Percentiles rank a stretch among this genome's conserved stretches.
These are phyloP conservation scores for Cyathus striatus DNA, from an alignment of 768 basidiomycete species.

Conservation along the genomic window DNA sequence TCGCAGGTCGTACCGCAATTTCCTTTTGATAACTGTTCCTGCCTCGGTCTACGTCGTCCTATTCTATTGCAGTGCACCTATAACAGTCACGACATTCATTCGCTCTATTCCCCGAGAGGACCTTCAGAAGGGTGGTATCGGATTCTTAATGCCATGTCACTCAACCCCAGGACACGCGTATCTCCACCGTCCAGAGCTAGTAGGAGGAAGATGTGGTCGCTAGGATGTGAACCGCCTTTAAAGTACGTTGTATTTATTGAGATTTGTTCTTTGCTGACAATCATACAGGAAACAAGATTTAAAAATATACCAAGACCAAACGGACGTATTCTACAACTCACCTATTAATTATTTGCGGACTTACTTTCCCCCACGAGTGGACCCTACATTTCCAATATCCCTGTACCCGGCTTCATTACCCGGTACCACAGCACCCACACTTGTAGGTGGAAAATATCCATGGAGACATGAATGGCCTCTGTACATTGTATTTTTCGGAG, in stretches of 20 bases:
- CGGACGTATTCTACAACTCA: slow-evolving; percentile 71
- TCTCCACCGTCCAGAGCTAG: slow-evolving; percentile 68
- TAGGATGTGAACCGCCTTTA: slow-evolving; percentile 92
- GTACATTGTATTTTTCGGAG: slow-evolving; percentile 80
- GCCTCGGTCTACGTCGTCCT: slow-evolving; percentile 64
- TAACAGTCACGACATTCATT: slow-evolving; percentile 68
- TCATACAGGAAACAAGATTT: slow-evolving; percentile 36
- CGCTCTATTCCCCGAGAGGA: slow-evolving; percentile 45
- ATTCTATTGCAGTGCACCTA: slow-evolving; percentile 77
- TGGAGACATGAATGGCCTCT: slow-evolving; percentile 81
- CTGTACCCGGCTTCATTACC: slow-evolving; percentile 47
- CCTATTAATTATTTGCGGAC: slow-evolving; percentile 61
- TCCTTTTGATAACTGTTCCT: slow-evolving; percentile 54
- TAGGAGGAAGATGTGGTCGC: slow-evolving; percentile 66
- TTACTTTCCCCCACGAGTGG: slow-evolving; percentile 63
- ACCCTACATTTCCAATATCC: slow-evolving; percentile 62
- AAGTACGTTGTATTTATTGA: slow-evolving; percentile 42
- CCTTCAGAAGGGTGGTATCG: slow-evolving; percentile 45
- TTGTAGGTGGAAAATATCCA: slow-evolving; percentile 20
- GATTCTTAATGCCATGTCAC: slow-evolving; percentile 94
- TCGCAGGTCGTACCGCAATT: slow-evolving; percentile 24
- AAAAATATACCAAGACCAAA: slow-evolving; percentile 69
- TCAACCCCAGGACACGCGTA: slow-evolving; percentile 91
- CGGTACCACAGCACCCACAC: slow-evolving; percentile 22
- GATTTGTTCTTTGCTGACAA: slow-evolving; percentile 4